Base-by-base conservation (phyloP, 2,329 filamentous ascomycete genomes). In the Aspergillus aculeatus region DNA sequence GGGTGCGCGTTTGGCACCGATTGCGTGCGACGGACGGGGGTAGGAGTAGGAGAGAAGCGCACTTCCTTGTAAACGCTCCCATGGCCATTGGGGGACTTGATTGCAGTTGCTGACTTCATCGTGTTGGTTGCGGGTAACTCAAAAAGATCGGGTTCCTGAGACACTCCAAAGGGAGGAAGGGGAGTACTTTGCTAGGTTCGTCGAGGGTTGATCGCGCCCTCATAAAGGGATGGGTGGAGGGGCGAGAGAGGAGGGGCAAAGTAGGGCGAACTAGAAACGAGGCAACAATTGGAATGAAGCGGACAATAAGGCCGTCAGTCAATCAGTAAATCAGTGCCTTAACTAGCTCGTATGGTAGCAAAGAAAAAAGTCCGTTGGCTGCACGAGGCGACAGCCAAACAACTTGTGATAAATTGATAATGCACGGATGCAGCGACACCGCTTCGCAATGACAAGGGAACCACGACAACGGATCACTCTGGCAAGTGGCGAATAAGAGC, bases 41-140 rank as follows among this genome's bases (percentile, higher is more conserved):
- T 72, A 44, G 72, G 64, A 3, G 75, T 72, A 12, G 74, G 72
- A 23, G 77, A 78, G 63, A 78, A 78, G 54, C 73, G 76, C 38
- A 78, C 76, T 62, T 76, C 76, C 68, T 77, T 79, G 65, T 75
- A 75, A 44, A 70, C 63, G 58, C 66, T 71, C 50, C 72, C 71
- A 61, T 74, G 73, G 47, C 73, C 71, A 49, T 74, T 72, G 21
- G 66, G 69, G 38, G 68, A 50, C 23, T 68, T 70, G 19, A 62
- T 62, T 23, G 64, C 48, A 14, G 58, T 57, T 23, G 66, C 59
- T 47, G 66, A 56, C 63, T 62, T 73, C 72, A 74, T 74, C 11
- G 54, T 54, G 32, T 26, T 23, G 35, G 31, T 49, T 41, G 50
- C 58, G 52, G 53, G 38, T 35, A 56, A 51, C 41, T 29, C 32